Evolutionary conservation across 164 flowering plant genomes (phyloP), one percentile per base, ranked within the genome.

Genomic region (Vitis amurensis): DNA sequence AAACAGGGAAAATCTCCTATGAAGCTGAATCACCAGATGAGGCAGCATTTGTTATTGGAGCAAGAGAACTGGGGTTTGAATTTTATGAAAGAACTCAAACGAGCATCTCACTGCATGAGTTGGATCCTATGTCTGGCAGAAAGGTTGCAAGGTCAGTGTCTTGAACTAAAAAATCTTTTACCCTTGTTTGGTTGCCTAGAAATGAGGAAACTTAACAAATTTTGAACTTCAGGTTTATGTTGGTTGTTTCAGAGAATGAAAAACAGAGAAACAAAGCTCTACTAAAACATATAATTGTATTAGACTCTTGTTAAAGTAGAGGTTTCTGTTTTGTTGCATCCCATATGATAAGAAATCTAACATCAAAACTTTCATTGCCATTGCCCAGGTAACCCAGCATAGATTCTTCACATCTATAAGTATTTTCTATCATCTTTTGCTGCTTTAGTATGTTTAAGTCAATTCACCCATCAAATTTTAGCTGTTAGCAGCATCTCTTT

Each of bases 11-110:
- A 15, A 64, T 84, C 4, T 82, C 82, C 9, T 91, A 91, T 70
- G 97, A 89, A 74, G 97, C 97, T 23, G 93, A 91, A 73, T 91
- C 97, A 51, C 97, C 97, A 1, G 93, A 91, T 59, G 97, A 91
- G 74, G 93, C 88, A 29, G 88, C 93, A 37, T 87, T 89, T 73
- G 87, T 91, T 60, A 77, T 83, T 80, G 93, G 92, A 58, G 85
- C 93, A 11, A 81, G 85, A 75, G 93, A 89, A 71, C 84, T 91
- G 67, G 97, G 93, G 23, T 89, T 89, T 72, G 83, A 78, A 62
- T 91, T 89, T 64, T 85, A 37, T 69, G 82, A 75, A 61, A 85
- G 97, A 79, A 87, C 85, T 17, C 93, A 91, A 15, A 73, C 80
- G 23, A 79, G 82, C 74, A 84, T 86, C 61, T 80, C 80, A 30